Percentiles rank a stretch among this genome's conserved stretches.
Conservation (phyloP, 2,329 filamentous ascomycete species). For the Claviceps quebecensis region DNA sequence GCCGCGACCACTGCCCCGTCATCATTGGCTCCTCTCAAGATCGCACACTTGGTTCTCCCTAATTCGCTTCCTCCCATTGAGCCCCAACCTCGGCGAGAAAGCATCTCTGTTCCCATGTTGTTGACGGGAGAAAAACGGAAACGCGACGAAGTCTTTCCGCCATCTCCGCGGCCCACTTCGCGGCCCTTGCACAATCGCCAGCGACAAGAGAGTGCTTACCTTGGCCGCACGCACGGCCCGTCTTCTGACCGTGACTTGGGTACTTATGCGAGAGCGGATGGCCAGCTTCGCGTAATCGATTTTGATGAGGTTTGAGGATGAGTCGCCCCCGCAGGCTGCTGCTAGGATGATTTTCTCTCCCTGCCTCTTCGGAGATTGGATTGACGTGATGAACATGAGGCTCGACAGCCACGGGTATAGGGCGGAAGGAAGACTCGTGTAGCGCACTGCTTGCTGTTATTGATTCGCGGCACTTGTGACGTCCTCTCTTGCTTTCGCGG, state of each 20-base stretch:
- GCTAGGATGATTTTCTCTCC: background rate
- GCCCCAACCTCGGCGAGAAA: slow-evolving; percentile 15
- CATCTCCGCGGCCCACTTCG: slow-evolving; percentile 6
- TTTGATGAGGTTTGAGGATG: slow-evolving; percentile 12
- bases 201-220: slow-evolving; percentile 21
- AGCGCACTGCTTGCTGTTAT: too few species aligned
- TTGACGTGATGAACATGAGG: too few species aligned
- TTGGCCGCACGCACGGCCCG: slow-evolving; percentile 11
- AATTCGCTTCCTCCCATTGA: slow-evolving; percentile 18
- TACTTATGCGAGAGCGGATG: slow-evolving; percentile 23
- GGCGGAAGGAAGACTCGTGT: too few species aligned
- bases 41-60: slow-evolving; percentile 20
- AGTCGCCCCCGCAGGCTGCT: background rate
- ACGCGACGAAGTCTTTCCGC: slow-evolving; percentile 21
- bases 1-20: slow-evolving; percentile 7
- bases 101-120: slow-evolving; percentile 10
- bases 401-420: too few species aligned
- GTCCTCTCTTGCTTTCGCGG: slow-evolving; percentile 7
- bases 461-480: too few species aligned
- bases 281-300: slow-evolving; percentile 16
- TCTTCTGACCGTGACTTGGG: slow-evolving; percentile 18
- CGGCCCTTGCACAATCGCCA: slow-evolving; percentile 23
- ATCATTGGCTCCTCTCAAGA: slow-evolving; percentile 24
- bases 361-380: too few species aligned
- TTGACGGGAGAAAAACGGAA: slow-evolving; percentile 23